Conservation (phyloP, 108 stramenopile genomes). For the Mediolabrus comicus region DNA sequence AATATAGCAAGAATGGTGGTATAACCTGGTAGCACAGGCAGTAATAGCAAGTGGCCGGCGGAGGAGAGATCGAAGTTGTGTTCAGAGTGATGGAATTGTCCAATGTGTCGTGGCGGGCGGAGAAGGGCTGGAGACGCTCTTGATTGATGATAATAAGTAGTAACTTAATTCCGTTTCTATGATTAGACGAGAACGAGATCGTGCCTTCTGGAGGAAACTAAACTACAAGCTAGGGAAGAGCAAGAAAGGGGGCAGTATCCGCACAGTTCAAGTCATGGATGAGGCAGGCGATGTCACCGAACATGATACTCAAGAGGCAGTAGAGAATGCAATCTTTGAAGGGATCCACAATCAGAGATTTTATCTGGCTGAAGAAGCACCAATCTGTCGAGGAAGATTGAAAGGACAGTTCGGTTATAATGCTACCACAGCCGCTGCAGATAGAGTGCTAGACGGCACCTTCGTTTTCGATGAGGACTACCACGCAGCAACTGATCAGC, state of each 20-base stretch:
- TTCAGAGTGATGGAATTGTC: too few relatives aligned
- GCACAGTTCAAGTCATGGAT: background rate
- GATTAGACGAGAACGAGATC: conserved; percentile 12
- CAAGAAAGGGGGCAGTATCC: background rate
- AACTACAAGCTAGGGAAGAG: background rate
- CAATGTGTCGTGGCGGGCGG: too few relatives aligned
- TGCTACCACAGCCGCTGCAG: background rate
- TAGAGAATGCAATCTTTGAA: background rate
- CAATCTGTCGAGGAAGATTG: conserved; percentile 1
- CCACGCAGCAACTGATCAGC: background rate
- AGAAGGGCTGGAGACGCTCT: too few relatives aligned
- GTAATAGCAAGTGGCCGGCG: too few relatives aligned
- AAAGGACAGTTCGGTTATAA: background rate
- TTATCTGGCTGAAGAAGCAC: conserved; percentile 5
- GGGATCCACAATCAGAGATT: background rate
- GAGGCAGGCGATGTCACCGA: background rate
- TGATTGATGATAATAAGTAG: too few relatives aligned
- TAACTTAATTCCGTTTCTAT: too few relatives aligned
- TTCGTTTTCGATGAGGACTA: background rate
- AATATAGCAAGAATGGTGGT: too few relatives aligned
- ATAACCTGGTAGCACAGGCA: too few relatives aligned
- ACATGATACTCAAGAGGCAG: background rate
- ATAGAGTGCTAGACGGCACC: background rate
- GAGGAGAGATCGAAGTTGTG: too few relatives aligned
- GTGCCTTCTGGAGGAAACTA: conserved; percentile 14